Evolutionary conservation across 73 alveolate genomes (phyloP), one percentile per base, ranked within the genome.

Genomic region (Symbiodinium natans): DNA sequence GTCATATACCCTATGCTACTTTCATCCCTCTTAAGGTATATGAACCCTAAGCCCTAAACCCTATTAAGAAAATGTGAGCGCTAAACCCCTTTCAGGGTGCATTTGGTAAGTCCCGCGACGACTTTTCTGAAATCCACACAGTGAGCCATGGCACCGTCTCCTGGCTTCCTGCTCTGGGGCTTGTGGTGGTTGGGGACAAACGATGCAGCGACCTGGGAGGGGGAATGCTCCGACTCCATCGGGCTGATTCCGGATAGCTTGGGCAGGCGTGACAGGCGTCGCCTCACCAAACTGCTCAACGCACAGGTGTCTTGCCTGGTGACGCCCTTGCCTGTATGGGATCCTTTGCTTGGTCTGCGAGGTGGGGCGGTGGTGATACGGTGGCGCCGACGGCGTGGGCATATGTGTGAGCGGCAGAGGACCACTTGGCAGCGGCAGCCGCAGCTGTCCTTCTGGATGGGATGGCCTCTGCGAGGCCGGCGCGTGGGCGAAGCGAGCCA

Each of bases 121-220:
- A n/a, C n/a, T n/a, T n/a, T n/a, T n/a, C n/a, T n/a, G n/a, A n/a
- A n/a, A n/a, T n/a, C n/a, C n/a, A n/a, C n/a, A n/a, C 56, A 43
- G 56, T 9, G 85, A 27, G 48, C 86, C 46, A 75, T 75, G 86
- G 86, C 86, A 23, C 86, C 86, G 33, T 75, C 86, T 27, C 86
- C 86, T 2, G 63, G 63, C 27, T 25, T 17, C 1, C 63, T 48
- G 63, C 63, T 48, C 17, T 48, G 63, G 63, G 4, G 13, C 63
- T 1, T 48, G 63, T 48, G 63, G 63, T 48, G 63, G 63, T 25
- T 48, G 17, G 63, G 63, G 27, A 48, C 63, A 48, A 5, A 17
- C 63, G 13, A 15, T 25, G 10, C 27, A 25, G 27, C 63, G 4
- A 48, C 63, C 19, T 48, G 63, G 63, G 63, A 48, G 63, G 63